These are phyloP conservation scores for Hymenoscyphus fructigenus DNA, from an alignment of 2,329 filamentous ascomycete genomes.

Conservation along the genomic window DNA sequence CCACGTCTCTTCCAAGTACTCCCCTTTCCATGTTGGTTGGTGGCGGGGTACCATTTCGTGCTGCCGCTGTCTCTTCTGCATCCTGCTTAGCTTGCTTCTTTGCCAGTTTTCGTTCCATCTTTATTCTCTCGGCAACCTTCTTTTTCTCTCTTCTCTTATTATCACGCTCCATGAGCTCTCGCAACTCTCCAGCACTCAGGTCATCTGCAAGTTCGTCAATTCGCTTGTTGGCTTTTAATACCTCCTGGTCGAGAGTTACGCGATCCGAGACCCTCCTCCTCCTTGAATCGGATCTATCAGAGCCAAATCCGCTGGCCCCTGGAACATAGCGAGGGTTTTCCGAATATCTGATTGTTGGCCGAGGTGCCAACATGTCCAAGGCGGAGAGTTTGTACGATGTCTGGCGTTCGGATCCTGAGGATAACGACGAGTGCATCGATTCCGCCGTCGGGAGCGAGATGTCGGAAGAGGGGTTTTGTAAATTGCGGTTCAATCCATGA, in stretches of 20 bases:
- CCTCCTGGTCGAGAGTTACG: slow-evolving; percentile 59
- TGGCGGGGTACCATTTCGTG: slow-evolving; percentile 49
- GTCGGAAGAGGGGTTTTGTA: slow-evolving; percentile 58
- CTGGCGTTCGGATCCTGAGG: slow-evolving; percentile 69
- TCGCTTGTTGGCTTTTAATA: slow-evolving; percentile 59
- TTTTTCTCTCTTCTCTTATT: slow-evolving; percentile 76
- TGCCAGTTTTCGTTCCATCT: slow-evolving; percentile 62
- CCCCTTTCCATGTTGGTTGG: slow-evolving; percentile 60
- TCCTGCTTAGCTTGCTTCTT: slow-evolving; percentile 66
- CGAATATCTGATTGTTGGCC: slow-evolving; percentile 77
- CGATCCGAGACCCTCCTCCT: slow-evolving; percentile 52
- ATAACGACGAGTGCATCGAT: slow-evolving; percentile 75
- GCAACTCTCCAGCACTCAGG: slow-evolving; percentile 77
- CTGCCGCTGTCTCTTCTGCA: slow-evolving; percentile 55
- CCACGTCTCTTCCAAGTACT: slow-evolving; percentile 56
- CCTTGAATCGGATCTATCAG: slow-evolving; percentile 44
- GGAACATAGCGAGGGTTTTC: slow-evolving; percentile 60
- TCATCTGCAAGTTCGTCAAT: slow-evolving; percentile 77
- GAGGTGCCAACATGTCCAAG: slow-evolving; percentile 78
- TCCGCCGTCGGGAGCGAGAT: slow-evolving; percentile 72
- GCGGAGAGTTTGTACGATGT: slow-evolving; percentile 75
- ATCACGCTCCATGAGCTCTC: slow-evolving; percentile 89
- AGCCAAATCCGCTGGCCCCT: slow-evolving; percentile 43
- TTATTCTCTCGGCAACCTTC: slow-evolving; percentile 65
- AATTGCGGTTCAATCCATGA: slow-evolving; percentile 52